phyloP scores from a whole-genome alignment of 2,329 filamentous ascomycete species.

The Penicillium sp. region DNA sequence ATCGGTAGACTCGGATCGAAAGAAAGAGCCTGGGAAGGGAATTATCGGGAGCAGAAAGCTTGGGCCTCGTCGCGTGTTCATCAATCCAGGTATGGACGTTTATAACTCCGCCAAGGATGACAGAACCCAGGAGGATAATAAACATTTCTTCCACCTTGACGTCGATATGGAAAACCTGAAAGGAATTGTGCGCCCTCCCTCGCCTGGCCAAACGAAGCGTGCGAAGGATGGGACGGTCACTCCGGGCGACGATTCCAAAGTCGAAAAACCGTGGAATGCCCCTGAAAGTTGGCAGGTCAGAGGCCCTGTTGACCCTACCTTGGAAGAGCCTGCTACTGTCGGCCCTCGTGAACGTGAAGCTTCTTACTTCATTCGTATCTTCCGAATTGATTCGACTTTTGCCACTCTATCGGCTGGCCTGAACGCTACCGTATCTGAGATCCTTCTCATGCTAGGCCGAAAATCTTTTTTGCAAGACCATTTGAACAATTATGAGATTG shows the following conservation, averaged over 20 bases:
- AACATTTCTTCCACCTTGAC: constrained; percentile 70
- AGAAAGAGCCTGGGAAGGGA: constrained; percentile 37
- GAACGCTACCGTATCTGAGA: constrained; percentile 80
- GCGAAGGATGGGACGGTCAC: constrained; percentile 34
- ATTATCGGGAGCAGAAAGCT: constrained; percentile 37
- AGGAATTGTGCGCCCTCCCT: constrained; percentile 74
- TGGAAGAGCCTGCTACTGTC: constrained; percentile 1
- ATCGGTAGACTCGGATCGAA: constrained; percentile 38
- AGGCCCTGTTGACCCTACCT: constrained; percentile 46
- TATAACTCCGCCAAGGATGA: constrained; percentile 23
- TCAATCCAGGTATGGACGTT: constrained; percentile 28
- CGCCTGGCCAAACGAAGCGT: constrained; percentile 61
- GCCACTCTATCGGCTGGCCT: constrained; percentile 83
- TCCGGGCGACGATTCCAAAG: constrained; percentile 28
- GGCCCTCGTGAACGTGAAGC: constrained; percentile 63
- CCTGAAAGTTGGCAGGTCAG: constrained; percentile 97
- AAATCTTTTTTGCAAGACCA: constrained; percentile 92
- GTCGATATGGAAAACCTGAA: constrained; percentile 89
- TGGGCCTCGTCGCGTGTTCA: constrained; percentile 33
- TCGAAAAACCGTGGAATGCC: constrained; percentile 67
- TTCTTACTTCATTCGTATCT: constrained; percentile 91
- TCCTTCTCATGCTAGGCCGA: constrained; percentile 86
- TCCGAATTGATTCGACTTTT: constrained; percentile 90
- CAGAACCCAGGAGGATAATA: constrained; percentile 51
- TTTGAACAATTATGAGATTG: constrained; percentile 90